A percentile compares a stretch with the other conserved stretches of the same genome.
Evolutionary conservation across 208 protist species (phyloP).

Genomic region (Novymonas esmeraldas): DNA sequence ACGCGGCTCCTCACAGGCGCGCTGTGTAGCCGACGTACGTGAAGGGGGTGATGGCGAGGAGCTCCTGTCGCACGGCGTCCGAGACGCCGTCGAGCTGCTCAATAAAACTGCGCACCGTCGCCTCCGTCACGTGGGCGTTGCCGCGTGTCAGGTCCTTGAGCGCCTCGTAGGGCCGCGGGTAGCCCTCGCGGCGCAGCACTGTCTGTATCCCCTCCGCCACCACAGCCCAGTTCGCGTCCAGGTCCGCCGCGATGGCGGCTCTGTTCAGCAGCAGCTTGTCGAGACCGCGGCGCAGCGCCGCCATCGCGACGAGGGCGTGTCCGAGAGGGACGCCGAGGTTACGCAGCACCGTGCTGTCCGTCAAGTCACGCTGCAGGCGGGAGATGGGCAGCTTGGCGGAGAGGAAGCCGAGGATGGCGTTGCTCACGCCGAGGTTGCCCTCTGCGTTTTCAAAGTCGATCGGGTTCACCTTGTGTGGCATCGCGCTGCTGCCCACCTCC

Average conservation of each 20-base stretch:
- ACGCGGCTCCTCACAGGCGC: constrained; percentile 11
- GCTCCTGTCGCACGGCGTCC: constrained; percentile 87
- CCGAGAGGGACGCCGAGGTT: constrained; percentile 94
- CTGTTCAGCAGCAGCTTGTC: constrained; percentile 90
- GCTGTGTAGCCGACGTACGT: constrained; percentile 86
- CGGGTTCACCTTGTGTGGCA: constrained; percentile 98
- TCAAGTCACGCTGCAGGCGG: constrained; percentile 95
- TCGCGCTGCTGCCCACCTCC: constrained; percentile 96
- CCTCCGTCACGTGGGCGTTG: constrained; percentile 74
- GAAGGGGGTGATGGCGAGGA: constrained; percentile 85
- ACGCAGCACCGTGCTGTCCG: constrained; percentile 95
- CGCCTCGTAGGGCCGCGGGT: constrained; percentile 93
- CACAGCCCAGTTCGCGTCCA: constrained; percentile 94
- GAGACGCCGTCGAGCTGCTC: constrained; percentile 77
- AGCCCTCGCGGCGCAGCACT: constrained; percentile 92
- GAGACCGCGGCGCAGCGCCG: constrained; percentile 85
- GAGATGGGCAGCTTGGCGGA: constrained; percentile 94
- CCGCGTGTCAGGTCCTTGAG: constrained; percentile 94
- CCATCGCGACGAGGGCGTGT: constrained; percentile 90
- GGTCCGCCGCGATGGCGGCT: constrained; percentile 73
- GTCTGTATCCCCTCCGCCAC: constrained; percentile 96
- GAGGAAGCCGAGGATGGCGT: constrained; percentile 95
- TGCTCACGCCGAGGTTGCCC: constrained; percentile 95
- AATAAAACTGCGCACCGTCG: constrained; percentile 83
- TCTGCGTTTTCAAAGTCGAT: constrained; percentile 98